Evolutionary conservation across 2,329 filamentous ascomycete genomes (phyloP).

Genomic region (Xylogone sp.): DNA sequence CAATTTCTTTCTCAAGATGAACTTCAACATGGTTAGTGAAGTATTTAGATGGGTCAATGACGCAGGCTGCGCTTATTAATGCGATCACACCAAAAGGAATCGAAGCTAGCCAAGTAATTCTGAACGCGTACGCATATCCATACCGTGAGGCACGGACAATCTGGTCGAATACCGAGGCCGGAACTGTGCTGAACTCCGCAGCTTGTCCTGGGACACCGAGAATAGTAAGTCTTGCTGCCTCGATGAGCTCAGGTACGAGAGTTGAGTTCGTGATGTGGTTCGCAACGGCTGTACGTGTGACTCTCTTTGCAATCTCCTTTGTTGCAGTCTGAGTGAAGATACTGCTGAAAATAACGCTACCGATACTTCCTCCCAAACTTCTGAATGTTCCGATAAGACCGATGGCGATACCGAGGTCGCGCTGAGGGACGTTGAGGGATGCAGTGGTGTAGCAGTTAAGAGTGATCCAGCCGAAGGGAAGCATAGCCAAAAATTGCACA

Average conservation of each 20-base stretch:
- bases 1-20: slow-evolving; percentile 7
- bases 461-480: slow-evolving; percentile 30
- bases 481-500: slow-evolving; percentile 29
- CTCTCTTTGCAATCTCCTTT: slow-evolving; percentile 7
- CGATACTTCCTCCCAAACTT: slow-evolving; percentile 36
- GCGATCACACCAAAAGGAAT: slow-evolving; percentile 34
- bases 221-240: slow-evolving; percentile 14
- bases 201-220: slow-evolving; percentile 26
- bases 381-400: slow-evolving; percentile 44
- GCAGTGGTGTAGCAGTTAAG: slow-evolving; percentile 38
- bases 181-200: slow-evolving; percentile 26
- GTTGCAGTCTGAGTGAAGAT: slow-evolving; percentile 22
- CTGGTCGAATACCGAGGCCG: slow-evolving; percentile 23
- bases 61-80: slow-evolving; percentile 24
- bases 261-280: slow-evolving; percentile 15
- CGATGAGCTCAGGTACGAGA: slow-evolving; percentile 19
- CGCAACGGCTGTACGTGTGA: slow-evolving; percentile 10
- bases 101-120: slow-evolving; percentile 31
- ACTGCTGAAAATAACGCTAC: slow-evolving; percentile 32
- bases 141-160: slow-evolving; percentile 26
- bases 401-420: slow-evolving; percentile 42
- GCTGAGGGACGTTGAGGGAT: slow-evolving; percentile 40
- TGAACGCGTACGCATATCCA: slow-evolving; percentile 32
- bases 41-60: slow-evolving; percentile 11
- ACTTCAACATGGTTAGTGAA: slow-evolving; percentile 14